Base-by-base conservation (phyloP, 2,329 filamentous ascomycete species). In the Elsinoe arachidis region DNA sequence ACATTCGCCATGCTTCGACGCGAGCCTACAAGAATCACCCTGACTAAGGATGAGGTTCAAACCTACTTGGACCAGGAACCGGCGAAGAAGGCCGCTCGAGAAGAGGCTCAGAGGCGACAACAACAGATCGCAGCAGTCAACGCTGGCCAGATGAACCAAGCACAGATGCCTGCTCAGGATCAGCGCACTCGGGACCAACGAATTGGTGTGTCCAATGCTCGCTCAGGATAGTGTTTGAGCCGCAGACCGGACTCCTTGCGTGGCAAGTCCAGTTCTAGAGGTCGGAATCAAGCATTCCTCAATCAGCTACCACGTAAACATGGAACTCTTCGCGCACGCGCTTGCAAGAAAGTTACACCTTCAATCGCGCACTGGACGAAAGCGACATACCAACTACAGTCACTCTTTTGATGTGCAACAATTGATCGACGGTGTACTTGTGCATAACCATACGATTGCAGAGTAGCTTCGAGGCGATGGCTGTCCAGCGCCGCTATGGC, bases 1-100 rank as follows among this genome's bases (percentile, higher is more conserved):
- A n/a, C 19, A 23, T 37, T 37, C 58, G 11, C 38, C 5, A 71
- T 71, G 69, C 62, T 71, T 2, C 69, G 68, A 26, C 67, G 69
- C 14, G 67, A 67, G 38, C 60, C 69, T 4, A 71, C 69, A 7
- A 69, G 68, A 44, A 67, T 71, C 44, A 63, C 63, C 6, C 64
- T 70, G 19, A 68, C 66, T 12, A 59, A 63, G n/a, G 68, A 70
- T 15, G 69, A 71, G 54, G 62, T 71, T 19, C 58, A 61, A 10
- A 63, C 62, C 10, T 71, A 68, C 54, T 67, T 70, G 56, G 63
- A 65, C 46, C 66, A 67, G 30, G 65, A 68, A 55, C 62, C 64
- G 5, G 61, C 65, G 15, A 67, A 69, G 38, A 63, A 65, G 11
- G 41, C 41, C n/a, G 69, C 70, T 57, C 62, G 65, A 47, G 67